Conservation (phyloP, 2,329 filamentous ascomycete species). For the Ophidiomyces ophidiicola region DNA sequence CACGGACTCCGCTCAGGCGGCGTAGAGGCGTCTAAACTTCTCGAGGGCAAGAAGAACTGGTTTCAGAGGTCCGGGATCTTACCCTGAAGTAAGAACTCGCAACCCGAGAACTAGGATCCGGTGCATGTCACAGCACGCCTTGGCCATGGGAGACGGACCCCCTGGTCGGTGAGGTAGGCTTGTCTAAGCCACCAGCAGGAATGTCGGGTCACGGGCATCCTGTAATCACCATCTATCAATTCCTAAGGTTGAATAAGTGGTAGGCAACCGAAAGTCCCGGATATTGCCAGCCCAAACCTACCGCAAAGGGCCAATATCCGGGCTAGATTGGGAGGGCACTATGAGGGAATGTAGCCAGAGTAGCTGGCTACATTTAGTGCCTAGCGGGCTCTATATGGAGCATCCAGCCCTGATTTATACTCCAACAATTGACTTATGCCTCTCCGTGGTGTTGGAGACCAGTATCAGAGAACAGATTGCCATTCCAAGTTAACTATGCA, state of each 20-base stretch:
- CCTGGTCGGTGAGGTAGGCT: conserved; percentile 6
- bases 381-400: conserved; percentile 6
- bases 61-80: neutral
- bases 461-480: conserved; percentile 7
- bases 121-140: conserved; percentile 5
- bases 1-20: too few relatives aligned
- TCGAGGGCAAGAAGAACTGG: neutral
- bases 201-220: conserved; percentile 4
- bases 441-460: conserved; percentile 10
- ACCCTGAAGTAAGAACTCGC: too few relatives aligned
- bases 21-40: too few relatives aligned
- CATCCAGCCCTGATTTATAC: conserved; percentile 7
- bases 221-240: conserved; percentile 9
- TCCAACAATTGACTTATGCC: conserved; percentile 8
- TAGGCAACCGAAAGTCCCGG: conserved; percentile 6
- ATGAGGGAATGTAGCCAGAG: conserved; percentile 4
- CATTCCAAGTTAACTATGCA: neutral
- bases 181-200: conserved; percentile 3
- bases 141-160: conserved; percentile 6
- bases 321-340: conserved; percentile 6
- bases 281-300: conserved; percentile 8
- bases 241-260: conserved; percentile 10
- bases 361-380: conserved; percentile 3
- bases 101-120: conserved; percentile 2
- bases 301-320: conserved; percentile 2